Evolutionary conservation across 768 basidiomycete genomes (phyloP).

Genomic region (Podaxis pistillaris): DNA sequence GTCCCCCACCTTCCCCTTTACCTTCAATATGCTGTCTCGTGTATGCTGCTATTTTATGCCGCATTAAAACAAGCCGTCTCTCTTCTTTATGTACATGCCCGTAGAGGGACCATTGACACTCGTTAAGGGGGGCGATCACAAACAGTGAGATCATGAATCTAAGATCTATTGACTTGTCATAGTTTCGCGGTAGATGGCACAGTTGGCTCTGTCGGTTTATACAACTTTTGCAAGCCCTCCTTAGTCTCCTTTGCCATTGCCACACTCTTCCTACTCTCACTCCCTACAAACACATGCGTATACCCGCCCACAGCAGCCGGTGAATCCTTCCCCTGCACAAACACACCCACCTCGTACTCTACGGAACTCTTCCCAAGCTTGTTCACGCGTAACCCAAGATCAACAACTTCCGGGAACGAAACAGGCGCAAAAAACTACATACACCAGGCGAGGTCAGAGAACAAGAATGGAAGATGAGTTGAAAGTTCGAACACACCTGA

Average conservation of each 20-base stretch:
- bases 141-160: too few relatives aligned
- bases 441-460: neutral
- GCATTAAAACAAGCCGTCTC: neutral
- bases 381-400: conserved; percentile 67
- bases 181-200: conserved; percentile 18
- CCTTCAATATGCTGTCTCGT: neutral
- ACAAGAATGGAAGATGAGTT: neutral
- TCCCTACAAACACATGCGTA: conserved; percentile 83
- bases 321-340: conserved; percentile 42
- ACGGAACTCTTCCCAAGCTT: conserved; percentile 75
- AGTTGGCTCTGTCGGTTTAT: neutral
- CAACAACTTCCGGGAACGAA: conserved; percentile 69
- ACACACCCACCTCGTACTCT: conserved; percentile 78
- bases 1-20: neutral
- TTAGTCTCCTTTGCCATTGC: conserved; percentile 41
- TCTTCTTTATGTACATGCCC: neutral
- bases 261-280: conserved; percentile 52
- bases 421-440: conserved; percentile 67
- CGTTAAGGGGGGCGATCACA: too few relatives aligned
- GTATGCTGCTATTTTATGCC: neutral
- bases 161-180: conserved; percentile 2
- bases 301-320: conserved; percentile 57
- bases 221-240: conserved; percentile 45
- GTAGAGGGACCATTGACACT: too few relatives aligned
- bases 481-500: conserved; percentile 37